Percentiles rank a stretch among this genome's conserved stretches.
These are phyloP conservation scores for Cryptosporidium baileyi DNA, from an alignment of 169 alveolate species.

Conservation along the genomic window DNA sequence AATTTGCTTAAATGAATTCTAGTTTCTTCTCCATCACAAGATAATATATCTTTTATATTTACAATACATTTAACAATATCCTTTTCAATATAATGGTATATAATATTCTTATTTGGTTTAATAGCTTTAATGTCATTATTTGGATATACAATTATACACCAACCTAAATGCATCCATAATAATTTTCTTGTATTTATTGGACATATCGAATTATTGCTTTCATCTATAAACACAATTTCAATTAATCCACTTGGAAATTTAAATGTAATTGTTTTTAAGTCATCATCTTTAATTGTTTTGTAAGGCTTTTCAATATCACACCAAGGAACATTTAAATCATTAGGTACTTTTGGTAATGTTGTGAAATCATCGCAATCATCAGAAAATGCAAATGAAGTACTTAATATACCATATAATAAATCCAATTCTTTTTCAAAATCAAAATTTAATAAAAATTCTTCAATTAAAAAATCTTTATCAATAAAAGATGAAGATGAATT, in stretches of 20 bases:
- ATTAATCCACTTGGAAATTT: constrained; percentile 59
- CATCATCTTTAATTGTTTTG: constrained; percentile 8
- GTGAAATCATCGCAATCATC: constrained; percentile 1
- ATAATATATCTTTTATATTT: background rate
- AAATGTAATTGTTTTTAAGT: constrained; percentile 11
- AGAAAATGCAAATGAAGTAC: constrained; percentile 27
- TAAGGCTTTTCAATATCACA: constrained; percentile 63
- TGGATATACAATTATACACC: constrained; percentile 66
- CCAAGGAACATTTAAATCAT: constrained; percentile 24
- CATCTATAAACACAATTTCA: constrained; percentile 45
- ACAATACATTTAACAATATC: constrained; percentile 38
- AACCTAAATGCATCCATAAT: constrained; percentile 46
- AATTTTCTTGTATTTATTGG: constrained; percentile 50
- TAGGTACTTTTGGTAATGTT: constrained; percentile 30
- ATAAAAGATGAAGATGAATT: constrained; percentile 7
- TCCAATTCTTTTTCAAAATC: constrained; percentile 61
- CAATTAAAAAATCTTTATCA: constrained; percentile 2
- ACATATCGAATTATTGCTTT: background rate
- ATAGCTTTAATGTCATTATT: constrained; percentile 54
- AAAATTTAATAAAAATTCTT: background rate
- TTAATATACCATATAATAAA: constrained; percentile 26
- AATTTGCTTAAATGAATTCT: constrained; percentile 43
- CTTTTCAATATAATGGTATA: constrained; percentile 43
- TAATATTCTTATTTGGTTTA: constrained; percentile 38
- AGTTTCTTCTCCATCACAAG: background rate